Evolutionary conservation across 2,329 filamentous ascomycete genomes (phyloP).

Genomic region (Catunica adiposa): DNA sequence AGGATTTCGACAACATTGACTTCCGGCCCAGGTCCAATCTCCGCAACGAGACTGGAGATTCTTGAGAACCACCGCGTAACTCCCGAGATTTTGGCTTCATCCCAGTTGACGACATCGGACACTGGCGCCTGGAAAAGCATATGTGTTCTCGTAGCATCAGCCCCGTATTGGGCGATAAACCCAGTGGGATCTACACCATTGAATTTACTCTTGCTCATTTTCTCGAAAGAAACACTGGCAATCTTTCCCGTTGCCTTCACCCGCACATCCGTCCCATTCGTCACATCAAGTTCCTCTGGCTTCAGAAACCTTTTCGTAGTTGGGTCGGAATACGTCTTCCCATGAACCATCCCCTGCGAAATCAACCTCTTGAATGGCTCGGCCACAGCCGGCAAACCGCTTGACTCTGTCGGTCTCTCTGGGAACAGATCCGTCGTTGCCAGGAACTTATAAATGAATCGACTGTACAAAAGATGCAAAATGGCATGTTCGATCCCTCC

Average conservation of each 20-base stretch:
- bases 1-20: neutral
- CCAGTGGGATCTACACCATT: constrained; percentile 72
- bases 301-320: constrained; percentile 59
- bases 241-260: constrained; percentile 43
- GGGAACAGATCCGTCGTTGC: constrained; percentile 37
- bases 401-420: constrained; percentile 19
- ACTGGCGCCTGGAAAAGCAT: constrained; percentile 82
- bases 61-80: constrained; percentile 66
- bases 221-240: constrained; percentile 57
- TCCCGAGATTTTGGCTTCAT: constrained; percentile 65
- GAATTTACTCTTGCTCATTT: constrained; percentile 92
- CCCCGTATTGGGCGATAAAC: constrained; percentile 59
- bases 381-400: constrained; percentile 18
- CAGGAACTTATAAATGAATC: constrained; percentile 81
- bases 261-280: constrained; percentile 32
- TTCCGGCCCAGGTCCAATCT: constrained; percentile 6
- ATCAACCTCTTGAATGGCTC: constrained; percentile 75
- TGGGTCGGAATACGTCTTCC: constrained; percentile 65
- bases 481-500: constrained; percentile 86
- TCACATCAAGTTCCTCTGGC: constrained; percentile 55
- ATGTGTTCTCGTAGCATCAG: constrained; percentile 70
- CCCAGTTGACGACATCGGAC: constrained; percentile 72
- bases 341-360: constrained; percentile 87
- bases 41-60: constrained; percentile 40
- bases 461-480: constrained; percentile 71